Base-by-base conservation (phyloP, 768 basidiomycete genomes). In the Naganishia vaughanmartiniae region DNA sequence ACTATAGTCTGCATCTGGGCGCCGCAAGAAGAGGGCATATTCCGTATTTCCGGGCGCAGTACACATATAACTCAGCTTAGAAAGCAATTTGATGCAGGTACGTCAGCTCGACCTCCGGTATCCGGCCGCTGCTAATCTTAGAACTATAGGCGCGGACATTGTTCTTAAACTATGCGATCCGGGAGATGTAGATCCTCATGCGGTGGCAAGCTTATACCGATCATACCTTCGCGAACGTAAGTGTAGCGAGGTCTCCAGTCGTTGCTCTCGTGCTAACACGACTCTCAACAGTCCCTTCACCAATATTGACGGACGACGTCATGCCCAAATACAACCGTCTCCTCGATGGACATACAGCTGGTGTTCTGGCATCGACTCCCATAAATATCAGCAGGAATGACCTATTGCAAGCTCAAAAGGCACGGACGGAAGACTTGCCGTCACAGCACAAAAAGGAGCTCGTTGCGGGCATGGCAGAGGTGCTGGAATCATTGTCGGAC, bases 191-290 rank as follows among this genome's bases (percentile, higher is more conserved):
- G 94, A 97, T 77, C 94, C 94, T 56, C 93, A 97, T 80, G 91
- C 92, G 0, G 93, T 97, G 9, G 89, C 93, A 24, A 91, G 91
- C 30, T 83, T 95, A 34, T 96, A 95, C 83, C 96, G 95, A 81
- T 89, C 91, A 0, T 97, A 88, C 79, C 84, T 97, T 53, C 89
- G 94, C 69, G 93, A 96, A 85, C 83, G 93, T 95, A 82, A 84
- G 93, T 85, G 9, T 17, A 36, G 4, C 12, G 21, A 39, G 24
- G 51, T 70, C 33, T 24, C 42, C 14, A 0, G 30, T 31, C 19
- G 26, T 30, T 9, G 48, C 21, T 46, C 5, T 26, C 51, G 15
- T 7, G 67, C 69, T 68, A 26, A 30, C 67, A n/a, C 24, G n/a
- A n/a, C 53, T 28, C 69, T 12, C 53, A 69, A 30, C 74, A 96